Conservation (phyloP, 179 eudicot genomes). For the Patellifolia procumbens region DNA sequence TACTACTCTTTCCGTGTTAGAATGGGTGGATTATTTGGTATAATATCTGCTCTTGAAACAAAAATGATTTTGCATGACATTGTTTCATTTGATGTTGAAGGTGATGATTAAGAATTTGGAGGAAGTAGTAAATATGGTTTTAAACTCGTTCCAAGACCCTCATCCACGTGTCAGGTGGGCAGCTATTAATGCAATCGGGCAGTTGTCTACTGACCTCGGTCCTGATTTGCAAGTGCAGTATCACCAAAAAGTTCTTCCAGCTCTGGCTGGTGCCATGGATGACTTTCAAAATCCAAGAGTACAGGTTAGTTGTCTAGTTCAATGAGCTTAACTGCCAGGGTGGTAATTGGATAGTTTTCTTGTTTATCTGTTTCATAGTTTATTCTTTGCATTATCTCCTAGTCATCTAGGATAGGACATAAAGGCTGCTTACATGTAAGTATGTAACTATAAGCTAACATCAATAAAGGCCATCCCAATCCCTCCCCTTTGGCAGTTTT, state of each 20-base stretch:
- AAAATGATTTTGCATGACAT: neutral
- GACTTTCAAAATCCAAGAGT: constrained; percentile 95
- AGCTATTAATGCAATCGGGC: constrained; percentile 96
- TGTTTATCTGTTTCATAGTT: neutral
- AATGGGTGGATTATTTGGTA: neutral
- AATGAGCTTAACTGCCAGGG: neutral
- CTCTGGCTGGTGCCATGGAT: constrained; percentile 89
- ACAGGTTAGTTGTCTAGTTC: constrained; percentile 53
- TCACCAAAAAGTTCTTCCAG: constrained; percentile 79
- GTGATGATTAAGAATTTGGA: constrained; percentile 90
- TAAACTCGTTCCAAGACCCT: constrained; percentile 85
- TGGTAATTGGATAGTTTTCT: neutral
- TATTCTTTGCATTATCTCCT: neutral
- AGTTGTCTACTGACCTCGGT: constrained; percentile 88
- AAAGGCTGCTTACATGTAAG: neutral
- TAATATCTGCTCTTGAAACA: neutral
- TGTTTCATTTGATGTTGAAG: constrained; percentile 36
- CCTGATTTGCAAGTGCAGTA: constrained; percentile 88
- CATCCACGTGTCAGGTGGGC: constrained; percentile 99
- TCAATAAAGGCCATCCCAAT: neutral
- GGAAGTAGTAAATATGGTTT: constrained; percentile 80
- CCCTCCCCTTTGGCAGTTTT: neutral
- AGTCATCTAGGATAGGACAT: neutral
- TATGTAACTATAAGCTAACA: too few relatives aligned
- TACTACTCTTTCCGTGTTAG: neutral